Base-by-base conservation (phyloP, 179 eudicot species). In the Actinidia arguta region DNA sequence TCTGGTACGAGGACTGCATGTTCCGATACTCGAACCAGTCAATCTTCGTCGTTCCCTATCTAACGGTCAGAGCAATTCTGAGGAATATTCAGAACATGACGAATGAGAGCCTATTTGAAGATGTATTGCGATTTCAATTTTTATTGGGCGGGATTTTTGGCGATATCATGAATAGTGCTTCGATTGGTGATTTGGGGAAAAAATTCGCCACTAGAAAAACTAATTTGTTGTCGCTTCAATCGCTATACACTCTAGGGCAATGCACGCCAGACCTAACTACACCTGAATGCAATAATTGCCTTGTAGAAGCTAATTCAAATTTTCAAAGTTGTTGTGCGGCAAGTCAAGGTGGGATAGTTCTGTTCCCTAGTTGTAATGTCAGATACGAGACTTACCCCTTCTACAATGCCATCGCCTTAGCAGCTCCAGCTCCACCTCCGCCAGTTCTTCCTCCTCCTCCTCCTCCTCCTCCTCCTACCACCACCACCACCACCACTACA, bases 251-350 rank as follows among this genome's bases (percentile, higher is more conserved):
- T 3, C 84, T 82, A 42, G 87, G 76, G 22, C 94, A 92, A 84
- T 92, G 95, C 78, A 88, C 78, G 20, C 94, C 92, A 0, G 90
- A 90, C 70, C 31, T 91, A 9, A 67, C 89, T 0, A 31, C 6
- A 42, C 5, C 6, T 13, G 85, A 76, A 54, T 92, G 95, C 81
- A 6, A 18, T 11, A 9, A 13, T 0, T 89, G 90, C 55, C 80
- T 90, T 8, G 83, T 10, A 2, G 5, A 27, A 5, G 47, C 70
- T 18, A 50, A 80, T 11, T 52, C 54, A 2, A n/a, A 2, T 12
- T 6, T 84, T 7, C 18, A 55, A 0, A 3, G 2, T 22, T 78
- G 80, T 4, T 84, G 78, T 27, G 50, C 4, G 5, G 74, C 31
- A 8, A 50, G 3, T 2, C 31, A 5, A 13, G 86, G 89, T 7